These are phyloP conservation scores for Passiflora organensis DNA, from an alignment of 345 rosid species.

Conservation along the genomic window DNA sequence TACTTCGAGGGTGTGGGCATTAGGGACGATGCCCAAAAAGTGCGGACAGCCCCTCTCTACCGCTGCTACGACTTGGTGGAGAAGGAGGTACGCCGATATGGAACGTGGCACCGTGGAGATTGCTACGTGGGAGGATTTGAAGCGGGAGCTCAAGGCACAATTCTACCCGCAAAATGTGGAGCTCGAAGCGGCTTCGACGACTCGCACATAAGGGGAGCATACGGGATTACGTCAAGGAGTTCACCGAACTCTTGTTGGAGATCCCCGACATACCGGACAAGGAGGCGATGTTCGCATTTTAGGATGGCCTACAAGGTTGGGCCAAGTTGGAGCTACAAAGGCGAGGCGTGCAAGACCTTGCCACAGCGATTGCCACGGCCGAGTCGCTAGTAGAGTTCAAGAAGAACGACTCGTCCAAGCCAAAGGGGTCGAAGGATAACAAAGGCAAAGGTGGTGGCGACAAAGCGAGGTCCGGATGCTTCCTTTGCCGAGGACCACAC, in stretches of 20 bases:
- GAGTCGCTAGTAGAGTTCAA: neutral
- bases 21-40: neutral
- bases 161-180: neutral
- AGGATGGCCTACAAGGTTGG: neutral
- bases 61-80: neutral
- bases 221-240: neutral
- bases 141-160: neutral
- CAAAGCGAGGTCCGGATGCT: neutral
- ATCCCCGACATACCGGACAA: neutral
- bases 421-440: neutral
- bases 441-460: neutral
- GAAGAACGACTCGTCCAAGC: neutral
- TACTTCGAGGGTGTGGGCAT: neutral
- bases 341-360: neutral
- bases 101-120: neutral
- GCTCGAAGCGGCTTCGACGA: neutral
- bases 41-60: neutral
- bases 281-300: neutral
- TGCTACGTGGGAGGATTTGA: neutral
- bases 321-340: neutral
- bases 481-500: neutral
- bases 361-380: neutral
- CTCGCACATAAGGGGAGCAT: neutral
- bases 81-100: neutral
- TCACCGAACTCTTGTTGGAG: neutral